These are phyloP conservation scores for Gyromitra esculenta DNA, from an alignment of 2,329 filamentous ascomycete species.

Conservation along the genomic window DNA sequence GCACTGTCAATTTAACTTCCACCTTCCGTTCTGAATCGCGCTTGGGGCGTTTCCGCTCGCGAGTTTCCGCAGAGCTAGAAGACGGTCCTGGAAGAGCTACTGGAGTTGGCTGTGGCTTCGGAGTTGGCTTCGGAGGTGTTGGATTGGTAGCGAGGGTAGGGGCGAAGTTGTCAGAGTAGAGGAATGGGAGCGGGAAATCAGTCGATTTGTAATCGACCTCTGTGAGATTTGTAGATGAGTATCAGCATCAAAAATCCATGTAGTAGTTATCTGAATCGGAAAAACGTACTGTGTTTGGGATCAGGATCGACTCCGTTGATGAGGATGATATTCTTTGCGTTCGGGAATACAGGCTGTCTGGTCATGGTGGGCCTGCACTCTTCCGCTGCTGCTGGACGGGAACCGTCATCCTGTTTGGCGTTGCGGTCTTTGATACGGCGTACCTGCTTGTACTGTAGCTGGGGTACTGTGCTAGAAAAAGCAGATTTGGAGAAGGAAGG, in stretches of 20 bases:
- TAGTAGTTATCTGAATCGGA: background rate
- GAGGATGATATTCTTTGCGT: slow-evolving; percentile 22
- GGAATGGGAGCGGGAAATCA: slow-evolving; percentile 30
- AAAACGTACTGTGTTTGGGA: slow-evolving; percentile 21
- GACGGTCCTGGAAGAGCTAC: background rate
- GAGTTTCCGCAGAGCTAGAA: background rate
- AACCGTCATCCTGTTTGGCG: slow-evolving; percentile 2
- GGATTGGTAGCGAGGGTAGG: background rate
- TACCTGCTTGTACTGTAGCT: slow-evolving; percentile 28
- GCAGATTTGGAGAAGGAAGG: slow-evolving; percentile 42
- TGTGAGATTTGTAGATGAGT: background rate
- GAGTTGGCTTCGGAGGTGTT: too few relatives aligned
- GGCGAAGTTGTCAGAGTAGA: slow-evolving; percentile 14
- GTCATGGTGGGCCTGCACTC: slow-evolving; percentile 18
- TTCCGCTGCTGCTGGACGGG: background rate
- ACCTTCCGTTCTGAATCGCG: slow-evolving; percentile 23
- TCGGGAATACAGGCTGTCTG: slow-evolving; percentile 11
- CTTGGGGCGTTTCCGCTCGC: slow-evolving; percentile 36
- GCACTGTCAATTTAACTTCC: slow-evolving; percentile 16
- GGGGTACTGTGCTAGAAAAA: slow-evolving; percentile 31
- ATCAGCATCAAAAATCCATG: background rate
- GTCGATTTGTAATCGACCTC: slow-evolving; percentile 39
- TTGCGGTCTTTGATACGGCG: slow-evolving; percentile 8
- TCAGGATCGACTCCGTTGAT: slow-evolving; percentile 35
- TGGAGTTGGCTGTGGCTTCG: background rate